phyloP scores from a whole-genome alignment of 139 green algal species.

The Chlorella sp. region DNA sequence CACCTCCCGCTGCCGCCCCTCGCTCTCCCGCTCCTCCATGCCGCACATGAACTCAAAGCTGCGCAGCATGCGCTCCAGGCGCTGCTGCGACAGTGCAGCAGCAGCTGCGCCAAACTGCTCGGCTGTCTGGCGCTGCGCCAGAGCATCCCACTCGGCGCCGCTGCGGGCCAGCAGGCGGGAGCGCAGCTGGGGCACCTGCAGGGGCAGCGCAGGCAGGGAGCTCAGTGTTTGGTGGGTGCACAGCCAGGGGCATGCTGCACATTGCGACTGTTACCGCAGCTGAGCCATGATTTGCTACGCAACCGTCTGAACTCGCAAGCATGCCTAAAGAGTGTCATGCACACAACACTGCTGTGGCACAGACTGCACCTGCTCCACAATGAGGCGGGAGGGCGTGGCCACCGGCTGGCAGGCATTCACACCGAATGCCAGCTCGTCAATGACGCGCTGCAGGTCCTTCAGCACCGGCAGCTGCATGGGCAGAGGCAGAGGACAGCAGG shows the following conservation, averaged over 20 bases:
- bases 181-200: conserved; percentile 67
- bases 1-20: background rate
- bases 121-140: conserved; percentile 43
- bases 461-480: conserved; percentile 70
- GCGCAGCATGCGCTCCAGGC: conserved; percentile 60
- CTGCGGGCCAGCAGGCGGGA: conserved; percentile 53
- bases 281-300: too few species aligned
- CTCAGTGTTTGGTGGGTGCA: too few species aligned
- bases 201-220: background rate
- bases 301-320: too few species aligned
- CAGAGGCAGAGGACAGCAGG: background rate
- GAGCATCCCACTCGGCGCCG: conserved; percentile 56
- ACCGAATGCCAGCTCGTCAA: conserved; percentile 82
- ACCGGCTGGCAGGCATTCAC: conserved; percentile 12
- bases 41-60: conserved; percentile 58
- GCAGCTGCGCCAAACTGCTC: conserved; percentile 47
- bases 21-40: conserved; percentile 24
- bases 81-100: conserved; percentile 39
- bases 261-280: too few species aligned
- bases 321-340: too few species aligned
- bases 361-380: conserved; percentile 81
- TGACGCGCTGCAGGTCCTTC: conserved; percentile 74
- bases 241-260: too few species aligned
- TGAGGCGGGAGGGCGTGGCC: conserved; percentile 47
- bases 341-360: too few species aligned